Base-by-base conservation (phyloP, 768 basidiomycete species). In the Trichaptum fuscoviolaceum region DNA sequence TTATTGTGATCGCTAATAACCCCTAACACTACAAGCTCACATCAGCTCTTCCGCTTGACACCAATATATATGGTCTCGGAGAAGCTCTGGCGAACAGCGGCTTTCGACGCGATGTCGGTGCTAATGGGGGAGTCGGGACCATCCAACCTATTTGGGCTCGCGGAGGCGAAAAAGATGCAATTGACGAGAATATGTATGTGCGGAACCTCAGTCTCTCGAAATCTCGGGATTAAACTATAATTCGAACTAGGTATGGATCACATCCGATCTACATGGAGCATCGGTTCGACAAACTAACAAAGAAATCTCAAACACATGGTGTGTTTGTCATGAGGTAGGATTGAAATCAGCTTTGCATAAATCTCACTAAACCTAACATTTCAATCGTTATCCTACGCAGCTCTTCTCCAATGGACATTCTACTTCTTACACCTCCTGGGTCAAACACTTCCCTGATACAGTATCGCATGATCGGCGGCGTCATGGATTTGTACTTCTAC, bases 11-110 rank as follows among this genome's bases (percentile, higher is more conserved):
- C 8, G 8, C 30, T 30, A 30, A 30, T 30, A 30, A 2, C 8
- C 8, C 8, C 30, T 30, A 30, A 30, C 8, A 30, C 42, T 6
- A 52, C 0, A 67, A 87, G 86, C 69, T 93, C 23, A 78, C 89
- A 0, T 90, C 89, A 4, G 82, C 87, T 0, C 77, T 93, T 1
- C 89, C 91, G 0, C 73, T 82, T 7, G 79, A 82, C 36, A 82
- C 91, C 2, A 92, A 93, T 69, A 83, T 93, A 61, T 93, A 92
- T 69, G 92, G 92, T 2, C 76, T 93, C 36, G 90, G 92, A 1
- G 91, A 94, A 73, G 85, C 86, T 1, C 77, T 91, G 12, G 82
- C 88, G 0, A 85, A 84, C 72, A 88, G 87, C 67, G 89, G 89
- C 5, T 87, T 90, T 73, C 78, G 89, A 42, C 80, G 89, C 30